A percentile compares a stretch with the other conserved stretches of the same genome.
Evolutionary conservation across 108 stramenopile species (phyloP).

Genomic region (Poteriospumella lacustris): DNA sequence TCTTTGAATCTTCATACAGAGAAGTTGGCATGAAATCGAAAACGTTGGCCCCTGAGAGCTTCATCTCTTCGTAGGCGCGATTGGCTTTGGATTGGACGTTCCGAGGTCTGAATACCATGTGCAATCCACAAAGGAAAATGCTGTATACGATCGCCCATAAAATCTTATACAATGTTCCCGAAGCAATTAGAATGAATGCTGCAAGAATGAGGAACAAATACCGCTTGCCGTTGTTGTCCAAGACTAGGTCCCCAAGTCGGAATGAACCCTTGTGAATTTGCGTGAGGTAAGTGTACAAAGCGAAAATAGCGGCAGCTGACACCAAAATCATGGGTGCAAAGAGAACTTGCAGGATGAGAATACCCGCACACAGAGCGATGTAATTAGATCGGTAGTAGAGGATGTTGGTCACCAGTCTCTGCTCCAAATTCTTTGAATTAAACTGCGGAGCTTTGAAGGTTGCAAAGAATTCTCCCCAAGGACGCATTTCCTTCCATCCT

Average conservation of each 20-base stretch:
- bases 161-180: not conserved
- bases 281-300: not conserved
- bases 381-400: constrained; percentile 23
- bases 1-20: too few species aligned
- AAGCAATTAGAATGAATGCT: not conserved
- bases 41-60: too few species aligned
- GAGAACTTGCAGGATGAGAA: constrained; percentile 1
- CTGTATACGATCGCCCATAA: not conserved
- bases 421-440: not conserved
- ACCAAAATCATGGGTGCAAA: not conserved
- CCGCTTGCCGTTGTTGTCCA: not conserved
- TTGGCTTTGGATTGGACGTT: constrained; percentile 13
- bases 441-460: constrained; percentile 16
- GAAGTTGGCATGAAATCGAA: too few species aligned
- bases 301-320: not conserved
- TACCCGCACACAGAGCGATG: not conserved
- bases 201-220: not conserved
- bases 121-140: not conserved
- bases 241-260: too few species aligned
- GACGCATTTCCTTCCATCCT: constrained; percentile 13
- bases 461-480: constrained; percentile 28
- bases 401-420: constrained; percentile 2
- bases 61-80: constrained; percentile 12
- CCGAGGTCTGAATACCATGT: constrained; percentile 21
- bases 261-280: not conserved